These are phyloP conservation scores for Arachis hypogaea DNA, from an alignment of 306 rosid genomes.

Conservation along the genomic window DNA sequence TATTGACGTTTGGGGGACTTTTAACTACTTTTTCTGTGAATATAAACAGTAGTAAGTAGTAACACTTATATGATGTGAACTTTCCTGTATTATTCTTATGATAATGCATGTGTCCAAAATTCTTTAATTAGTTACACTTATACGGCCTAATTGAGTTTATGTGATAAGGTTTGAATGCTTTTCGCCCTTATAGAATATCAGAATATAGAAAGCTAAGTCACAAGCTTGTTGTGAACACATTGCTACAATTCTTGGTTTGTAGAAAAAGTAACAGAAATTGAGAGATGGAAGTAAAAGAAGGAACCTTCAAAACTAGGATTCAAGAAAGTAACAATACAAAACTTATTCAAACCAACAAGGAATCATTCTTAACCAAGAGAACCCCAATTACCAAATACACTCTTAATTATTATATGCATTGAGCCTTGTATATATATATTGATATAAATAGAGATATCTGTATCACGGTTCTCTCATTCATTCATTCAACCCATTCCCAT, in stretches of 20 bases:
- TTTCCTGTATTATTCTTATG: too few species aligned
- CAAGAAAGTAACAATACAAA: conserved; percentile 26
- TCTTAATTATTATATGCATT: neutral
- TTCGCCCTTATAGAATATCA: too few species aligned
- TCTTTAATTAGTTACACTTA: neutral
- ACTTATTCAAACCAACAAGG: conserved; percentile 37
- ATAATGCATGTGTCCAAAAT: neutral
- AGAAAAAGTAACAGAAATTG: conserved; percentile 12
- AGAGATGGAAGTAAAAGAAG: neutral
- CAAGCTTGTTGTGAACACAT: neutral
- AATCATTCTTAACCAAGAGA: conserved; percentile 43
- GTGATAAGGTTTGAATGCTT: neutral
- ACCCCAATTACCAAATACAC: conserved; percentile 9
- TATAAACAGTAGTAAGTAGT: too few species aligned
- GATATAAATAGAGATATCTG: too few species aligned
- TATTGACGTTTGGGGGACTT: too few species aligned
- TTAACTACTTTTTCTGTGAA: too few species aligned
- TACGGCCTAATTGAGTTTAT: neutral
- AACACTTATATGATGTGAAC: too few species aligned
- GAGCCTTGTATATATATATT: neutral
- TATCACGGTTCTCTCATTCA: too few species aligned
- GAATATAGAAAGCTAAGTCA: neutral
- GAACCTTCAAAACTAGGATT: neutral
- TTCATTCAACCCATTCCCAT: too few species aligned
- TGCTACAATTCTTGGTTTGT: neutral